These are phyloP conservation scores for Acanthamoeba healyi DNA, from an alignment of 208 protist species.

Conservation along the genomic window DNA sequence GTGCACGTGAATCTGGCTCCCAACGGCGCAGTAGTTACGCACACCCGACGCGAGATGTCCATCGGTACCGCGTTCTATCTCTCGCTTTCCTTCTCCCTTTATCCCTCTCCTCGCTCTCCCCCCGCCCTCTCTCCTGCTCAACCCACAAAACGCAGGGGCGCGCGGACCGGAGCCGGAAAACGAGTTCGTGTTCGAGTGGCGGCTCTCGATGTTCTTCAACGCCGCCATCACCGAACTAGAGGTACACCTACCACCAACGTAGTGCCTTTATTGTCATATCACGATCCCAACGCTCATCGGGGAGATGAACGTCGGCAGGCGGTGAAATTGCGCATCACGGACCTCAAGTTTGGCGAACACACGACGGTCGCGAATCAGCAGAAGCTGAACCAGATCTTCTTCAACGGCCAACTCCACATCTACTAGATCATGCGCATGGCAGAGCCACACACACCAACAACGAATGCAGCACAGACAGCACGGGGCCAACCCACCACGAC, in stretches of 20 bases:
- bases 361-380: constrained; percentile 40
- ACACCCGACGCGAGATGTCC: constrained; percentile 58
- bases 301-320: neutral
- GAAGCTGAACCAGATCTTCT: constrained; percentile 46
- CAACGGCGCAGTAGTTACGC: constrained; percentile 53
- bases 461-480: too few relatives aligned
- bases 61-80: constrained; percentile 3
- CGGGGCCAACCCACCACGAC: neutral
- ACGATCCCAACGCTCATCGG: neutral
- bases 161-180: constrained; percentile 48
- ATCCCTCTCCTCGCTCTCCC: too few relatives aligned
- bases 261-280: too few relatives aligned
- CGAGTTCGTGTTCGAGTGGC: constrained; percentile 67
- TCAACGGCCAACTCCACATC: constrained; percentile 63
- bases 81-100: neutral
- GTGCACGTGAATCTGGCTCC: constrained; percentile 52
- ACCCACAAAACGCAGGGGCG: neutral
- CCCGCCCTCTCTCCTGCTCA: too few relatives aligned
- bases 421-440: neutral
- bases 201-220: constrained; percentile 39
- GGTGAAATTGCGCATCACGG: constrained; percentile 44
- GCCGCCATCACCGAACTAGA: constrained; percentile 28
- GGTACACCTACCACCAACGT: neutral
- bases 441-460: too few relatives aligned
- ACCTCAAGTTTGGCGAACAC: constrained; percentile 25